Evolutionary conservation across 2,329 filamentous ascomycete genomes (phyloP).

Genomic region (Chrysoporthe puriensis): DNA sequence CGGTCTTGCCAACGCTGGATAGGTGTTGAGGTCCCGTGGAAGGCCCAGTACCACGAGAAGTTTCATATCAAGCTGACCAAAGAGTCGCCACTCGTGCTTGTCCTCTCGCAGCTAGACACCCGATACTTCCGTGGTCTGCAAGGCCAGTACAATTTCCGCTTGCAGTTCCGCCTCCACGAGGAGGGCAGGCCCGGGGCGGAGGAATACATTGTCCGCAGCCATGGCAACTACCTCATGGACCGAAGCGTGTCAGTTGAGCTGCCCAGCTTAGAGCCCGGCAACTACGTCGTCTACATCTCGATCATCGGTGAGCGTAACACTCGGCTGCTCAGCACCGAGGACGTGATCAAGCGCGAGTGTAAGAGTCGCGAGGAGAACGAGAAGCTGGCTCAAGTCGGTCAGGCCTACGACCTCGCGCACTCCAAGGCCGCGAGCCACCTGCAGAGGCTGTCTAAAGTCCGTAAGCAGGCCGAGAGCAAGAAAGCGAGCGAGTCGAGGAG

Average conservation of each 20-base stretch:
- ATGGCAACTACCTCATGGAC: conserved; percentile 62
- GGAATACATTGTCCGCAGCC: conserved; percentile 59
- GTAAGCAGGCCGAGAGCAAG: conserved; percentile 54
- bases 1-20: conserved; percentile 50
- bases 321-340: conserved; percentile 58
- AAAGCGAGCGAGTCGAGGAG: conserved; percentile 50
- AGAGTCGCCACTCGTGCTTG: conserved; percentile 56
- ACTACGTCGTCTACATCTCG: conserved; percentile 76
- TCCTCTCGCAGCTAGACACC: conserved; percentile 60
- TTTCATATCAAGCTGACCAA: conserved; percentile 56
- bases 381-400: conserved; percentile 73
- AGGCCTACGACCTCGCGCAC: conserved; percentile 72
- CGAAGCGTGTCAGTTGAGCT: conserved; percentile 79
- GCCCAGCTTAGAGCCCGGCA: conserved; percentile 68
- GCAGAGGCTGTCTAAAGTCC: conserved; percentile 48
- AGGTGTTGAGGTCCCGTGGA: conserved; percentile 56
- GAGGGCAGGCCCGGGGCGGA: conserved; percentile 47
- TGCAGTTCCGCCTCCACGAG: conserved; percentile 58
- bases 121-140: conserved; percentile 61
- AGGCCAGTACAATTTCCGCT: conserved; percentile 58
- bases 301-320: conserved; percentile 68
- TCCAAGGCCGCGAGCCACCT: conserved; percentile 53
- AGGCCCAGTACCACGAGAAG: conserved; percentile 58
- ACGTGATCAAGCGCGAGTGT: conserved; percentile 68
- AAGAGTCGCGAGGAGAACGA: conserved; percentile 70